phyloP scores from a whole-genome alignment of 768 basidiomycete species.

The Tulasnella sp. region DNA sequence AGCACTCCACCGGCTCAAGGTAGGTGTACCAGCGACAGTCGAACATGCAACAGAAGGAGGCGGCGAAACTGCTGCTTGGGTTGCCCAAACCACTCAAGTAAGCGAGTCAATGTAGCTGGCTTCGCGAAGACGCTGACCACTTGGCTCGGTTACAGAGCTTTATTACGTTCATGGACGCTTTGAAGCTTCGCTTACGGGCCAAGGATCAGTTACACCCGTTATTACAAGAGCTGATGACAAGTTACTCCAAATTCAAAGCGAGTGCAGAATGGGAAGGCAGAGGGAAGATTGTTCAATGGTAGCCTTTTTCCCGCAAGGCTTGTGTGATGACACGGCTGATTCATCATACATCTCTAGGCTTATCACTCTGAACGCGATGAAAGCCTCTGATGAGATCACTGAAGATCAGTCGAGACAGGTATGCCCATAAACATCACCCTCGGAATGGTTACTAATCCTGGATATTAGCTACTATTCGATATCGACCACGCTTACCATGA shows the following conservation, averaged over 20 bases:
- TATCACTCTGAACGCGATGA: conserved; percentile 93
- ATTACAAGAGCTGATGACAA: conserved; percentile 86
- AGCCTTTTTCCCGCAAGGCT: conserved; percentile 21
- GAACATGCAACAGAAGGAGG: conserved; percentile 91
- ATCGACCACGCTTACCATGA: conserved; percentile 93
- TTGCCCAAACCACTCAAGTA: conserved; percentile 95
- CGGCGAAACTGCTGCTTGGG: conserved; percentile 90
- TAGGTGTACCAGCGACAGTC: conserved; percentile 92
- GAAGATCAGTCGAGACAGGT: conserved; percentile 94
- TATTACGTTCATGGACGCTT: conserved; percentile 97
- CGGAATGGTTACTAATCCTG: background rate
- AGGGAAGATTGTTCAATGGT: conserved; percentile 89
- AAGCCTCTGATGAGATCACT: conserved; percentile 88
- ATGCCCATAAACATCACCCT: too few species aligned
- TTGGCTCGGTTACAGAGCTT: conserved; percentile 51
- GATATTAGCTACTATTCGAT: conserved; percentile 73
- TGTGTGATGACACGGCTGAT: background rate
- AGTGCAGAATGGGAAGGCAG: conserved; percentile 96
- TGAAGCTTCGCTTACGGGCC: conserved; percentile 83
- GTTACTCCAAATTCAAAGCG: conserved; percentile 87
- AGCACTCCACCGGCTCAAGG: conserved; percentile 75
- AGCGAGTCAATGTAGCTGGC: conserved; percentile 17
- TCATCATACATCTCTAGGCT: conserved; percentile 42
- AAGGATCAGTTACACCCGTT: conserved; percentile 96
- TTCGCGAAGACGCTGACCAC: background rate